phyloP scores from a whole-genome alignment of 2,329 filamentous ascomycete genomes.

The Elsinoe perseae region DNA sequence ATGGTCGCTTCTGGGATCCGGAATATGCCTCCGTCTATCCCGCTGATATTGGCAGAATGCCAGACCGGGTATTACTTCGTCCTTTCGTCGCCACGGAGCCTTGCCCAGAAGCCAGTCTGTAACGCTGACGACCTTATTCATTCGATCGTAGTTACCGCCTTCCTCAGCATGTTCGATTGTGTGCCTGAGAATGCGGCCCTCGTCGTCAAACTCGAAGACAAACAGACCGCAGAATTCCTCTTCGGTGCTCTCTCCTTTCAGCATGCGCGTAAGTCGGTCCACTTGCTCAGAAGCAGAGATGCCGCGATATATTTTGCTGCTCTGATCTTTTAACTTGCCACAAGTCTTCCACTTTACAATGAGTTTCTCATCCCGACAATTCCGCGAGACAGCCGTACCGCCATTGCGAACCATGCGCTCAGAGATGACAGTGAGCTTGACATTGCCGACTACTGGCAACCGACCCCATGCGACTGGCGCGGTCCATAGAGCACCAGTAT shows the following conservation, averaged over 20 bases:
- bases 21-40: background rate
- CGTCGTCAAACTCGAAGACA: slow-evolving; percentile 86
- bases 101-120: slow-evolving; percentile 92
- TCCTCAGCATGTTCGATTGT: slow-evolving; percentile 92
- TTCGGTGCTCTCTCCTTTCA: slow-evolving; percentile 47
- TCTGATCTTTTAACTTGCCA: slow-evolving; percentile 43
- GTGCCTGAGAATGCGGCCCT: slow-evolving; percentile 76
- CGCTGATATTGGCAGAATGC: slow-evolving; percentile 31
- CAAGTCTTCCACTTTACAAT: slow-evolving; percentile 83
- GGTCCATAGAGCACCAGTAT: slow-evolving; percentile 90
- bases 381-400: slow-evolving; percentile 34
- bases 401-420: slow-evolving; percentile 70
- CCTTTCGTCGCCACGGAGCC: slow-evolving; percentile 48
- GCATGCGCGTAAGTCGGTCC: slow-evolving; percentile 48
- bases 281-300: slow-evolving; percentile 39
- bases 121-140: slow-evolving; percentile 76
- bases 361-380: slow-evolving; percentile 61
- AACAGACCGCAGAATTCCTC: slow-evolving; percentile 87
- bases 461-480: slow-evolving; percentile 93
- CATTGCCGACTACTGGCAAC: slow-evolving; percentile 82
- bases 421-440: slow-evolving; percentile 76
- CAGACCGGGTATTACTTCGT: slow-evolving; percentile 35
- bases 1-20: background rate
- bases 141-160: slow-evolving; percentile 72
- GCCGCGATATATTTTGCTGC: slow-evolving; percentile 39